A percentile compares a stretch with the other conserved stretches of the same genome.
phyloP scores from a whole-genome alignment of 1,139 yeast genomes.

The Candida tropicalis region DNA sequence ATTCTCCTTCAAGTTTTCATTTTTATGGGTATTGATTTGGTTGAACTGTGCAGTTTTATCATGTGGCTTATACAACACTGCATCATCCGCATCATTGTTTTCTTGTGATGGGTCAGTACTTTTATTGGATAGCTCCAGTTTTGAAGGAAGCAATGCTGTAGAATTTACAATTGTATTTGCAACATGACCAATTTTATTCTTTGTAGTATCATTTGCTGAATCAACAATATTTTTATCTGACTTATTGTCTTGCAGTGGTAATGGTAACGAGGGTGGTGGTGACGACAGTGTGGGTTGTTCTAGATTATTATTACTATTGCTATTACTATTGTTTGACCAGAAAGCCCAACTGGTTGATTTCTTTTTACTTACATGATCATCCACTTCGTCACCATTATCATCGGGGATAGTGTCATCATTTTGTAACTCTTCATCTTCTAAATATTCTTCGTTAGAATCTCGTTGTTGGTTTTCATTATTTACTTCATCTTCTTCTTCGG shows the following conservation, averaged over 20 bases:
- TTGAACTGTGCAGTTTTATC: slow-evolving; percentile 43
- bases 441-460: slow-evolving; percentile 19
- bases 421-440: slow-evolving; percentile 17
- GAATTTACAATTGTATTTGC: slow-evolving; percentile 41
- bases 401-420: slow-evolving; percentile 27
- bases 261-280: slow-evolving; percentile 2
- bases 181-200: slow-evolving; percentile 12
- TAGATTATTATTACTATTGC: slow-evolving; percentile 4
- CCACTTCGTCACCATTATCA: slow-evolving; percentile 36
- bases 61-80: slow-evolving; percentile 51
- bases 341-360: slow-evolving; percentile 40
- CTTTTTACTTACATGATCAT: slow-evolving; percentile 35
- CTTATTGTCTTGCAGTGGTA: neutral
- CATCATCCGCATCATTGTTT: slow-evolving; percentile 33
- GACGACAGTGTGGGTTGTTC: neutral
- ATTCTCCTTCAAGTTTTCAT: slow-evolving; percentile 45
- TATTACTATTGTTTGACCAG: slow-evolving; percentile 29
- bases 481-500: slow-evolving; percentile 5
- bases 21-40: slow-evolving; percentile 49
- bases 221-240: slow-evolving; percentile 6
- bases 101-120: slow-evolving; percentile 28
- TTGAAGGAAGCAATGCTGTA: slow-evolving; percentile 30
- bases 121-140: slow-evolving; percentile 24
- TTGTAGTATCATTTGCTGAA: slow-evolving; percentile 14
- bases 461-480: slow-evolving; percentile 13